These are phyloP conservation scores for Ophiostoma fasciatum DNA, from an alignment of 2,329 filamentous ascomycete species.

Conservation along the genomic window DNA sequence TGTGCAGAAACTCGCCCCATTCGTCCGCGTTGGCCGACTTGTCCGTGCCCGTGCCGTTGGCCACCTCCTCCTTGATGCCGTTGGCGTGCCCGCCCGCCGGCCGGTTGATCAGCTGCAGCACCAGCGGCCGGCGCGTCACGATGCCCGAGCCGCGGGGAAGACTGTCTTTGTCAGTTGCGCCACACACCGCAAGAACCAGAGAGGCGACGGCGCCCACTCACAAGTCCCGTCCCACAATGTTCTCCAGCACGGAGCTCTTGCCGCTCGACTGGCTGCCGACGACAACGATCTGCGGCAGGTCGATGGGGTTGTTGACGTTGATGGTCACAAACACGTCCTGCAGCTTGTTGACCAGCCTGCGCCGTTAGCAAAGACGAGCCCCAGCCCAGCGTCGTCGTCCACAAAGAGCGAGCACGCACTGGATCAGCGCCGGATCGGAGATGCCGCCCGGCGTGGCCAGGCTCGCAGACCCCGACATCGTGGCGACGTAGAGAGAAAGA, in stretches of 20 bases:
- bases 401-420: slow-evolving; percentile 7
- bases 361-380: slow-evolving; percentile 1
- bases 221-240: slow-evolving; percentile 98
- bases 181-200: no score
- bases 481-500: background rate
- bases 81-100: slow-evolving; percentile 51
- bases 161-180: slow-evolving; percentile 30
- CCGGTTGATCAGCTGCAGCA: slow-evolving; percentile 96
- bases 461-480: slow-evolving; percentile 9
- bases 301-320: slow-evolving; percentile 97
- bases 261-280: slow-evolving; percentile 97
- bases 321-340: slow-evolving; percentile 99
- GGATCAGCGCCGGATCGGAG: slow-evolving; percentile 15
- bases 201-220: slow-evolving; percentile 33
- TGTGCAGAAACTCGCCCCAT: slow-evolving; percentile 98
- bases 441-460: slow-evolving; percentile 14
- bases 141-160: slow-evolving; percentile 95
- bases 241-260: slow-evolving; percentile 98
- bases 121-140: slow-evolving; percentile 86
- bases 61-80: slow-evolving; percentile 52
- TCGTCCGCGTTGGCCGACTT: slow-evolving; percentile 85
- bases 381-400: no score
- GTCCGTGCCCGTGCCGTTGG: slow-evolving; percentile 46
- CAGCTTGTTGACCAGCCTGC: slow-evolving; percentile 87
- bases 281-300: slow-evolving; percentile 94